Evolutionary conservation across 2,329 filamentous ascomycete species (phyloP).

Genomic region (Drechslera avenae): DNA sequence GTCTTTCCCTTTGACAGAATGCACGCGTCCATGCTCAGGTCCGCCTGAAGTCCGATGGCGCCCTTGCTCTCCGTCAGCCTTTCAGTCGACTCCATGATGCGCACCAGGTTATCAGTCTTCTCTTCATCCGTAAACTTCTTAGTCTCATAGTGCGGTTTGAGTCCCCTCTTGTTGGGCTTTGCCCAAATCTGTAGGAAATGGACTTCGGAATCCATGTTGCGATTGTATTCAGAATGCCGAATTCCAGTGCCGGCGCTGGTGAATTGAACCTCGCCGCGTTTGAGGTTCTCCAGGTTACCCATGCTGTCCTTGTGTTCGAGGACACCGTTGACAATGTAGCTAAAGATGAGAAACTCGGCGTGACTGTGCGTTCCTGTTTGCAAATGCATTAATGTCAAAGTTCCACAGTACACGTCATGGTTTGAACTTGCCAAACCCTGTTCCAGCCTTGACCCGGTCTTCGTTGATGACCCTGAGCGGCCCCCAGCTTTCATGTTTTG

Average conservation of each 20-base stretch:
- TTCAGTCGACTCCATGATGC: constrained; percentile 76
- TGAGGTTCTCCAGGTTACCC: constrained; percentile 72
- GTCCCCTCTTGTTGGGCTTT: constrained; percentile 73
- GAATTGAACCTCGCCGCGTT: constrained; percentile 84
- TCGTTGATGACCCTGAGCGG: constrained; percentile 85
- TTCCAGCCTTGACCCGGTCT: constrained; percentile 75
- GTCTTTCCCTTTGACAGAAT: constrained; percentile 68
- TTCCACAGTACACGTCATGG: not conserved
- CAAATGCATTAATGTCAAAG: not conserved
- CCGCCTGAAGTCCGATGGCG: constrained; percentile 79
- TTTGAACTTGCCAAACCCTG: constrained; percentile 65
- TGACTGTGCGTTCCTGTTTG: constrained; percentile 72
- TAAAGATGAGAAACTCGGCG: constrained; percentile 88
- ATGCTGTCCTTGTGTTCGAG: constrained; percentile 88
- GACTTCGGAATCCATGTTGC: constrained; percentile 70
- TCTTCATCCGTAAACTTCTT: constrained; percentile 71
- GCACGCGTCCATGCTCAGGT: constrained; percentile 80
- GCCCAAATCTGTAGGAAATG: constrained; percentile 93
- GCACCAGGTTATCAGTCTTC: constrained; percentile 72
- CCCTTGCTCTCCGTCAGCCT: constrained; percentile 68
- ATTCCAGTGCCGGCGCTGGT: constrained; percentile 84
- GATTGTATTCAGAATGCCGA: constrained; percentile 81
- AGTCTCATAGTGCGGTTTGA: constrained; percentile 78
- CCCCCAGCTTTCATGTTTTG: constrained; percentile 71
- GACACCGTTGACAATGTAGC: constrained; percentile 82